Percentiles rank a stretch among this genome's conserved stretches.
Evolutionary conservation across 768 basidiomycete genomes (phyloP).

Genomic region (Suillus cothurnatus): DNA sequence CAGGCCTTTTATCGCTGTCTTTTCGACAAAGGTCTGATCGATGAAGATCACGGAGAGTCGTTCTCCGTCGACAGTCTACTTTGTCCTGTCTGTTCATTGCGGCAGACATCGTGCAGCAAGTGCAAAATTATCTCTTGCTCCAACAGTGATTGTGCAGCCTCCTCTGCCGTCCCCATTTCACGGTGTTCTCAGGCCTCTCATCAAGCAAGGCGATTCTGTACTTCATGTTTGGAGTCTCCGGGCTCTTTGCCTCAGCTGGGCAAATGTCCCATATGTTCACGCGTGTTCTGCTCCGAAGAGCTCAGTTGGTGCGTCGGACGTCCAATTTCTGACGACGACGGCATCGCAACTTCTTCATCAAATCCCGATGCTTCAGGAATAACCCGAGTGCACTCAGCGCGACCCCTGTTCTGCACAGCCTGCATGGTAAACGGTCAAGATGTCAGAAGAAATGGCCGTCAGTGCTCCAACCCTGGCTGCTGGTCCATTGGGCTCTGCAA

Average conservation of each 20-base stretch:
- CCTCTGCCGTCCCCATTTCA: background rate
- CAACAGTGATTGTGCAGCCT: background rate
- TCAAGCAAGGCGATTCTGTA: background rate
- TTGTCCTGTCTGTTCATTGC: background rate
- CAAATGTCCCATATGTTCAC: background rate
- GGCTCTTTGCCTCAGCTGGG: background rate
- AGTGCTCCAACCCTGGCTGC: background rate
- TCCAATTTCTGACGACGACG: background rate
- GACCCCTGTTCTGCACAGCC: background rate
- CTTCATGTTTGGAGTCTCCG: slow-evolving; percentile 1
- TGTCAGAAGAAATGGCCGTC: background rate
- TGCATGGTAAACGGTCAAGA: background rate
- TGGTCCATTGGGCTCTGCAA: background rate
- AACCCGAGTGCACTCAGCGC: slow-evolving; percentile 4
- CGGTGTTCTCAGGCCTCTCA: background rate
- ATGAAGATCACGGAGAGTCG: background rate
- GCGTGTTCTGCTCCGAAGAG: background rate
- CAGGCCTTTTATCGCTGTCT: slow-evolving; percentile 1
- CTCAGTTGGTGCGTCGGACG: background rate
- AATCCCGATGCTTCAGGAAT: too few species aligned
- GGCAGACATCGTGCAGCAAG: background rate
- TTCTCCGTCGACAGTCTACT: background rate
- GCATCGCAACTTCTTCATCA: background rate
- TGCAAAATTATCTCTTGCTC: slow-evolving; percentile 1
- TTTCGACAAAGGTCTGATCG: slow-evolving; percentile 5